A percentile compares a stretch with the other conserved stretches of the same genome.
These are phyloP conservation scores for Capronia americana DNA, from an alignment of 2,329 filamentous ascomycete species.

Conservation along the genomic window DNA sequence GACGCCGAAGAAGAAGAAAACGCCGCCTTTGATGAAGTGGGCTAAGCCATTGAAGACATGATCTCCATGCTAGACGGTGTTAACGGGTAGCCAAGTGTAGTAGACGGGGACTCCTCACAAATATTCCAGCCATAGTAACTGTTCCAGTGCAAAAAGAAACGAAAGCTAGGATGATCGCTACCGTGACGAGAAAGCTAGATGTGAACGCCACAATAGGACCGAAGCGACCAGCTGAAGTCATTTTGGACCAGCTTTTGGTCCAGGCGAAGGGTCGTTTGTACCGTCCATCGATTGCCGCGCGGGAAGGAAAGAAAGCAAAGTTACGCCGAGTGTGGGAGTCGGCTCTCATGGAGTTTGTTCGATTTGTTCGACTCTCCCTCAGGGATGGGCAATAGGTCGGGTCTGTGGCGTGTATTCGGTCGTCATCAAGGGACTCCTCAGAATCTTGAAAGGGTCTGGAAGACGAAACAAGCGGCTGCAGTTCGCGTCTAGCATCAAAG, in stretches of 20 bases:
- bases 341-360: too few relatives aligned
- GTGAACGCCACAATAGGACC: constrained; percentile 61
- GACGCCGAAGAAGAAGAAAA: constrained; percentile 93
- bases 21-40: constrained; percentile 91
- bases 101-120: constrained; percentile 64
- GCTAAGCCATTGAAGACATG: constrained; percentile 83
- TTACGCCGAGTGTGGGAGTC: too few relatives aligned
- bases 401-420: too few relatives aligned
- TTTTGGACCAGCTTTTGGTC: constrained; percentile 61
- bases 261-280: too few relatives aligned
- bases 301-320: too few relatives aligned
- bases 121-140: constrained; percentile 80
- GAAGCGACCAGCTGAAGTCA: constrained; percentile 74
- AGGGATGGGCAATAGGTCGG: too few relatives aligned
- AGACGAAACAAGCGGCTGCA: constrained; percentile 67
- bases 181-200: too few relatives aligned
- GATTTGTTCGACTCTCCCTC: too few relatives aligned
- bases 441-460: constrained; percentile 44
- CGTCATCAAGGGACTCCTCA: too few relatives aligned
- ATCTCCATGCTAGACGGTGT: constrained; percentile 48
- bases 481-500: constrained; percentile 46
- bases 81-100: neutral
- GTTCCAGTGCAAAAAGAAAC: constrained; percentile 73
- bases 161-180: constrained; percentile 69
- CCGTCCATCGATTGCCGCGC: too few relatives aligned